Percentiles rank a stretch among this genome's conserved stretches.
Evolutionary conservation across 768 basidiomycete genomes (phyloP).

Genomic region (Auricularia auricula-judae): DNA sequence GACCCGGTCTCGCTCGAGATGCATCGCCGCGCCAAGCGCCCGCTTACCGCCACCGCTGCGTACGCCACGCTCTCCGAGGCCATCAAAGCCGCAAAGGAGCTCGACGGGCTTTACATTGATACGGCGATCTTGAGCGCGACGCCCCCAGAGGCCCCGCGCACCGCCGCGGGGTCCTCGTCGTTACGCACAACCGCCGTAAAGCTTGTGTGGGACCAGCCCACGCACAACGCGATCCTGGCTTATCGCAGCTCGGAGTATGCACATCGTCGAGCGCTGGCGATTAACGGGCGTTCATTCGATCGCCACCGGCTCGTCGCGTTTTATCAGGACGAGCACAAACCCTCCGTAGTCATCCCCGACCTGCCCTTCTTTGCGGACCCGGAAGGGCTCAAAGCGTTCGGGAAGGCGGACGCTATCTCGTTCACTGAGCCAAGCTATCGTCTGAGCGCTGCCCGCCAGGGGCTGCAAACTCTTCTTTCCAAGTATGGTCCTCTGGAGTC

Average conservation of each 20-base stretch:
- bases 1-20: neutral
- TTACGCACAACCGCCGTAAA: neutral
- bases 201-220: neutral
- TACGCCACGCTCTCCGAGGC: neutral
- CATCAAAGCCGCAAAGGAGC: neutral
- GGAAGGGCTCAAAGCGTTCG: neutral
- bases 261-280: neutral
- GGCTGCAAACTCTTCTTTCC: slow-evolving; percentile 17
- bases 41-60: neutral
- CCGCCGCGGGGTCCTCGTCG: neutral
- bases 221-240: neutral
- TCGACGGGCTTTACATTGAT: neutral
- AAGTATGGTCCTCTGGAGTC: slow-evolving; percentile 27
- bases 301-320: neutral
- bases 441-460: neutral
- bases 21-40: neutral
- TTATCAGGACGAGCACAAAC: neutral
- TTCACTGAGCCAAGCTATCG: neutral
- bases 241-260: neutral
- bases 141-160: neutral
- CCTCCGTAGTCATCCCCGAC: neutral
- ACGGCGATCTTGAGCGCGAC: neutral
- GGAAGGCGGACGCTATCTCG: neutral
- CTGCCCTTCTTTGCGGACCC: neutral
- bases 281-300: neutral